A percentile compares a stretch with the other conserved stretches of the same genome.
Evolutionary conservation across 495 filamentous ascomycete species (phyloP).

Genomic region (Amorphotheca resinae): DNA sequence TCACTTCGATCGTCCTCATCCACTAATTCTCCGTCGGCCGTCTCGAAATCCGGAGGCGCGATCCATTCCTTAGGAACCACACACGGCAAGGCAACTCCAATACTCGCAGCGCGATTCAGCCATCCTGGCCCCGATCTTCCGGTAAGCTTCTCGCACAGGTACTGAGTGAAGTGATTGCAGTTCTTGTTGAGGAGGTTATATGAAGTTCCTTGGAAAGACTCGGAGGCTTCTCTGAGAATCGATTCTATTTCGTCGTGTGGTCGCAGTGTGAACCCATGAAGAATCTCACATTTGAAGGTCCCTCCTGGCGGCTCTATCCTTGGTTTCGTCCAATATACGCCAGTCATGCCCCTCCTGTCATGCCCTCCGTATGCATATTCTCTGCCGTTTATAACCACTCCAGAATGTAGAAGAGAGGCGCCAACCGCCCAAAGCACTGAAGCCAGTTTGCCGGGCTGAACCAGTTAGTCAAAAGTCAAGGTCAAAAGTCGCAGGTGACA

Average conservation of each 20-base stretch:
- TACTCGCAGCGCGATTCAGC: constrained; percentile 67
- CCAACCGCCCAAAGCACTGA: constrained; percentile 60
- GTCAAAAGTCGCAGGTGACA: not conserved
- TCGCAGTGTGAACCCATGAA: constrained; percentile 60
- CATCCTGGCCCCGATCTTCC: constrained; percentile 50
- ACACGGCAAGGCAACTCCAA: constrained; percentile 64
- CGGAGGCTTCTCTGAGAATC: constrained; percentile 50
- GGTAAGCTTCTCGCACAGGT: constrained; percentile 54
- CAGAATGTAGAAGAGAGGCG: constrained; percentile 61
- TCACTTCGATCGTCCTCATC: constrained; percentile 40
- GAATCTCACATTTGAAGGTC: constrained; percentile 53
- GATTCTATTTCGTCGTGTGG: constrained; percentile 50
- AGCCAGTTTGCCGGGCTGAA: constrained; percentile 53
- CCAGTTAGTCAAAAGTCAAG: not conserved
- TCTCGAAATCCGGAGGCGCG: constrained; percentile 58
- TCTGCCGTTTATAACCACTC: constrained; percentile 59
- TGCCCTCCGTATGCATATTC: constrained; percentile 84
- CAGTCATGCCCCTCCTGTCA: constrained; percentile 48
- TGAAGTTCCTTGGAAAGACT: constrained; percentile 52
- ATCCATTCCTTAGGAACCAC: constrained; percentile 73
- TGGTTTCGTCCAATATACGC: constrained; percentile 69
- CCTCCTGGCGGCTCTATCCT: constrained; percentile 55
- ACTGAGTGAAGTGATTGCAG: constrained; percentile 71
- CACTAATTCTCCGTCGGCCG: constrained; percentile 54
- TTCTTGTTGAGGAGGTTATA: constrained; percentile 72